Percentiles rank a stretch among this genome's conserved stretches.
Evolutionary conservation across 2,329 filamentous ascomycete genomes (phyloP).

Genomic region (Dactylellina sp.): DNA sequence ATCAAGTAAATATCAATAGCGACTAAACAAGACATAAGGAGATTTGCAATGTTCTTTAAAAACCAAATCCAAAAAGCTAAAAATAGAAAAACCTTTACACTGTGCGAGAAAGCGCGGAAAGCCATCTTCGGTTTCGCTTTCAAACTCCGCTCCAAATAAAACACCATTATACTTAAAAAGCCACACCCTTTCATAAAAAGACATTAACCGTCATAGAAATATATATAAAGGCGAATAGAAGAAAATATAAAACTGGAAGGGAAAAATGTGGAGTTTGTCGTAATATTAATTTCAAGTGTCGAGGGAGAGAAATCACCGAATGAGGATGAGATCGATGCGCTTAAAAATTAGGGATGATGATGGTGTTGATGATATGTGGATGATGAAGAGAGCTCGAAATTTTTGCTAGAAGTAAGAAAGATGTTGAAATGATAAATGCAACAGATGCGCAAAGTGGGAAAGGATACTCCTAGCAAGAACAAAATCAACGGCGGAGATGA

Average conservation of each 20-base stretch:
- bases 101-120: constrained; percentile 47
- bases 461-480: neutral
- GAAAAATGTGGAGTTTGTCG: constrained; percentile 30
- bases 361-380: constrained; percentile 41
- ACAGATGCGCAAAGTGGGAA: neutral
- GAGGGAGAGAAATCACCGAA: constrained; percentile 45
- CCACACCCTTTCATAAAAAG: constrained; percentile 42
- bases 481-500: neutral
- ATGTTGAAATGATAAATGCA: neutral
- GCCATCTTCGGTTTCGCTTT: constrained; percentile 52
- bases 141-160: constrained; percentile 54
- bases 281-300: constrained; percentile 9
- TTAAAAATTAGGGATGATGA: constrained; percentile 34
- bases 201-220: constrained; percentile 48
- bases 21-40: constrained; percentile 20
- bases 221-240: constrained; percentile 46
- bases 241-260: constrained; percentile 39
- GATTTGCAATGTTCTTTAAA: constrained; percentile 35
- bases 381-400: constrained; percentile 54
- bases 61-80: constrained; percentile 18
- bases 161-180: constrained; percentile 50
- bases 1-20: constrained; percentile 3
- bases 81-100: constrained; percentile 27
- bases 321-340: constrained; percentile 31
- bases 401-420: constrained; percentile 15